These are phyloP conservation scores for Phaeophleospora eucalypticola DNA, from an alignment of 2,329 filamentous ascomycete species.

Conservation along the genomic window DNA sequence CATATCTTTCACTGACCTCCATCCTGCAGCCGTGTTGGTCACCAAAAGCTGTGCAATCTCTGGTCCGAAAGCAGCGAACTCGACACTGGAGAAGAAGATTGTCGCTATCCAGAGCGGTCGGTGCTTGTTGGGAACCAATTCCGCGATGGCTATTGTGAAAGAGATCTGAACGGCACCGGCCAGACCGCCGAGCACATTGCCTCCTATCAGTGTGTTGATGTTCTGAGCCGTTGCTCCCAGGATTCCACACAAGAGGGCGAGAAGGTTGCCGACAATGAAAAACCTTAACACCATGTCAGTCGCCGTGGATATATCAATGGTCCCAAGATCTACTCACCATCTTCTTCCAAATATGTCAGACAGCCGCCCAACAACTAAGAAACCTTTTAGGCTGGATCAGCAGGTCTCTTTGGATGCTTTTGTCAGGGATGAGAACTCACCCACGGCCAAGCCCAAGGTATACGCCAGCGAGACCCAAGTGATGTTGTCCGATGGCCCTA, in stretches of 20 bases:
- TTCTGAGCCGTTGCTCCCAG: constrained; percentile 10
- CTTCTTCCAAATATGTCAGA: constrained; percentile 14
- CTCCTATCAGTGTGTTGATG: constrained; percentile 14
- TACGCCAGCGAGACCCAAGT: constrained; percentile 1
- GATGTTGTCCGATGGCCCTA: constrained; percentile 2
- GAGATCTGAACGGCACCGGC: constrained; percentile 13
- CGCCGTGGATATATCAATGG: no score
- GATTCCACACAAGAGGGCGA: constrained; percentile 12
- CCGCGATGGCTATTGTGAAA: constrained; percentile 12
- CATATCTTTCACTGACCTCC: constrained; percentile 17
- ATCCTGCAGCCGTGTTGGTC: constrained; percentile 39
- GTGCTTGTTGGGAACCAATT: constrained; percentile 17
- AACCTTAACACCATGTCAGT: constrained; percentile 1
- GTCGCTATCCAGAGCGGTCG: constrained; percentile 35
- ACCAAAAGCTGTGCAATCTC: constrained; percentile 47
- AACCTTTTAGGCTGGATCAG: background rate
- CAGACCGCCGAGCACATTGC: constrained; percentile 12
- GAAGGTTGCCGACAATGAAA: constrained; percentile 16
- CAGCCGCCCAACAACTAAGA: constrained; percentile 1
- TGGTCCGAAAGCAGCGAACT: constrained; percentile 44
- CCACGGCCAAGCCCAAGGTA: constrained; percentile 3
- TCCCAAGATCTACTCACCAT: background rate
- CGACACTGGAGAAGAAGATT: constrained; percentile 40
- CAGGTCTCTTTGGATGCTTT: background rate
- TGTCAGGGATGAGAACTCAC: background rate